Evolutionary conservation across 1,284 basidiomycete genomes (phyloP).

Genomic region (Trametes polyzona): DNA sequence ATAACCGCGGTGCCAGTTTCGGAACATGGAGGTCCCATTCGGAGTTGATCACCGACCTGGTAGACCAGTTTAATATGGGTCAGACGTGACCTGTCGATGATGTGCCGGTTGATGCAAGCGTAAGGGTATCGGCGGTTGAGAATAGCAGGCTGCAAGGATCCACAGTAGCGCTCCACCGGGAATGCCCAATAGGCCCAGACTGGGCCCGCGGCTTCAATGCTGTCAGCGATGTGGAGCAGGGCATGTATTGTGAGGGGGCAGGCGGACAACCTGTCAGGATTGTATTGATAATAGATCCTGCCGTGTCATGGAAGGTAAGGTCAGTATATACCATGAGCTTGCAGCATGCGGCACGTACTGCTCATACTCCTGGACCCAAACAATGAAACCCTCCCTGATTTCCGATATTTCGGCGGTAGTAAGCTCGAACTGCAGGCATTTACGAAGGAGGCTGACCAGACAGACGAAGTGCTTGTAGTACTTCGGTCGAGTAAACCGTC

Average conservation of each 20-base stretch:
- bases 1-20: background rate
- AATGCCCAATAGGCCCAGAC: slow-evolving; percentile 45
- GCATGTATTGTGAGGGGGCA: slow-evolving; percentile 47
- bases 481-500: slow-evolving; percentile 31
- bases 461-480: slow-evolving; percentile 49
- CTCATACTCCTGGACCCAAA: slow-evolving; percentile 50
- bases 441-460: slow-evolving; percentile 42
- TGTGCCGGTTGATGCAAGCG: slow-evolving; percentile 29
- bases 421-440: slow-evolving; percentile 48
- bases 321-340: background rate
- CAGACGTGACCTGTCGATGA: slow-evolving; percentile 27
- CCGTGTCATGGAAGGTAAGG: background rate
- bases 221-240: slow-evolving; percentile 40
- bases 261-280: slow-evolving; percentile 28
- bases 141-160: slow-evolving; percentile 32
- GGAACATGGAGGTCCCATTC: background rate
- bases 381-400: slow-evolving; percentile 38
- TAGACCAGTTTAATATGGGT: slow-evolving; percentile 27
- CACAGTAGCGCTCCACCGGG: slow-evolving; percentile 44
- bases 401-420: slow-evolving; percentile 35
- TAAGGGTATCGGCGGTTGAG: slow-evolving; percentile 31
- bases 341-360: slow-evolving; percentile 29
- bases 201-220: slow-evolving; percentile 40
- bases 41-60: background rate
- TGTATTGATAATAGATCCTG: slow-evolving; percentile 38